A percentile compares a stretch with the other conserved stretches of the same genome.
phyloP scores from a whole-genome alignment of 2,329 filamentous ascomycete genomes.

The Xylariaceae sp. region DNA sequence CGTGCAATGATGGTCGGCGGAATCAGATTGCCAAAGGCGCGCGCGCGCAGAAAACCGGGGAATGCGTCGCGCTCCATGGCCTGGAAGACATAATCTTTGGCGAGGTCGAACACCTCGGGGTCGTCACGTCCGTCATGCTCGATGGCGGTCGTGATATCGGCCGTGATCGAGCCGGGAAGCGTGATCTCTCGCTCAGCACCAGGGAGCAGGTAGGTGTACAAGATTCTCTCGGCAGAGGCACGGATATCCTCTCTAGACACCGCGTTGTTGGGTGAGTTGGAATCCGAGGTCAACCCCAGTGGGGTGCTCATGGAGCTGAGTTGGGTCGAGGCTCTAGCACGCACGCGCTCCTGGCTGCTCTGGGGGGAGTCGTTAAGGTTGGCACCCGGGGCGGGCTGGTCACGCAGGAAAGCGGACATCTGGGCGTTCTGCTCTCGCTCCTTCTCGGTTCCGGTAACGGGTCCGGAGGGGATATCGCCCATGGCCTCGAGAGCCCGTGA shows the following conservation, averaged over 20 bases:
- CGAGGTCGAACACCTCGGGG: conserved; percentile 93
- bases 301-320: conserved; percentile 56
- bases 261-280: conserved; percentile 76
- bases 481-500: conserved; percentile 73
- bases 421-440: conserved; percentile 81
- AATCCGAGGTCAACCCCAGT: conserved; percentile 64
- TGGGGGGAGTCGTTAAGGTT: conserved; percentile 49
- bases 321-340: conserved; percentile 47
- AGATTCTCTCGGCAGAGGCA: conserved; percentile 92
- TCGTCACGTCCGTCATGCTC: conserved; percentile 91
- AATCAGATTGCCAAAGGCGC: conserved; percentile 92
- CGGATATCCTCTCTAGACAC: conserved; percentile 88
- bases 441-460: conserved; percentile 61
- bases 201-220: conserved; percentile 94
- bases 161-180: conserved; percentile 79
- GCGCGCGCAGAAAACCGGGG: conserved; percentile 89
- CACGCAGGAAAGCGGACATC: conserved; percentile 83
- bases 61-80: conserved; percentile 99
- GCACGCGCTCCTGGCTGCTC: conserved; percentile 45
- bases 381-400: conserved; percentile 49
- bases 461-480: conserved; percentile 63
- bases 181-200: conserved; percentile 97
- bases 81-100: conserved; percentile 99
- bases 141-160: conserved; percentile 80
- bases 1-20: conserved; percentile 84